phyloP scores from a whole-genome alignment of 345 rosid species.

The Populus pruinosa region DNA sequence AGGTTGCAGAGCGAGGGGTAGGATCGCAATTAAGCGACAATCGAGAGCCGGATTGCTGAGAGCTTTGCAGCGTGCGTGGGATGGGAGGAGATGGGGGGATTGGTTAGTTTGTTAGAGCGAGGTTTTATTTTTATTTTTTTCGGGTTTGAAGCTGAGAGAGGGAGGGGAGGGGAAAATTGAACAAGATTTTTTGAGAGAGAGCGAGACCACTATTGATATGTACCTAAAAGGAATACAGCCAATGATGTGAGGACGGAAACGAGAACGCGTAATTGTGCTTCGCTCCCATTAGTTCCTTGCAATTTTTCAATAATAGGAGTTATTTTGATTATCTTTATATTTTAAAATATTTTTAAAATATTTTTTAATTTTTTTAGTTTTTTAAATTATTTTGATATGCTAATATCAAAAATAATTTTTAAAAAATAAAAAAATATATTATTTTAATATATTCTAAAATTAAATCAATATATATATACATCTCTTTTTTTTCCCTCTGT shows the following conservation, averaged over 20 bases:
- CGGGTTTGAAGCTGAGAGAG: conserved; percentile 12
- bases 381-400: too few species aligned
- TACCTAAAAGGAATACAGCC: conserved; percentile 7
- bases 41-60: conserved; percentile 13
- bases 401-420: too few species aligned
- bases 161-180: background rate
- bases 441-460: too few species aligned
- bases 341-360: too few species aligned
- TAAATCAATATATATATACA: too few species aligned
- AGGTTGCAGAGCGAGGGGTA: conserved; percentile 14
- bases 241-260: conserved; percentile 12
- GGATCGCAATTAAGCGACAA: conserved; percentile 33
- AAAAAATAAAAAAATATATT: too few species aligned
- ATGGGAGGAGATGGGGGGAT: background rate
- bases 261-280: conserved; percentile 1
- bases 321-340: too few species aligned
- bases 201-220: background rate
- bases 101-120: conserved; percentile 6
- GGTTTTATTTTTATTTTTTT: background rate
- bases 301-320: background rate
- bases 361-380: too few species aligned
- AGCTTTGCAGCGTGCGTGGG: conserved; percentile 8
- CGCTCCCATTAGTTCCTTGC: background rate
- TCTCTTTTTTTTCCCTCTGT: too few species aligned
- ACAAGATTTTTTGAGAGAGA: conserved; percentile 15